Percentiles rank a stretch among this genome's conserved stretches.
phyloP scores from a whole-genome alignment of 768 basidiomycete species.

The Psilocybe azurescens region DNA sequence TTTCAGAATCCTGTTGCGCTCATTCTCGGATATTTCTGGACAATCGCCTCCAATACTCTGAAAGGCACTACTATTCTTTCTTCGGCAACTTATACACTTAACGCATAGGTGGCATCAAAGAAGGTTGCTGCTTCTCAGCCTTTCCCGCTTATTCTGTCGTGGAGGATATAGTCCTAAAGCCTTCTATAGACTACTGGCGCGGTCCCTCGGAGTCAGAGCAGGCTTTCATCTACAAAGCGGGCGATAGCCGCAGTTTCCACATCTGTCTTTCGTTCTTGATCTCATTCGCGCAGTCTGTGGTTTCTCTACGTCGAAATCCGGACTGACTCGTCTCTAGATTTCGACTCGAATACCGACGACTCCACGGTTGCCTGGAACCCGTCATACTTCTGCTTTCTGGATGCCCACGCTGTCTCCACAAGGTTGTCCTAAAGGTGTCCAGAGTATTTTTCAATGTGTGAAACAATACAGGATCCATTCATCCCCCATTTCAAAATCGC shows the following conservation, averaged over 20 bases:
- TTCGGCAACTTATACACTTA: constrained; percentile 2
- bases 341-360: constrained; percentile 4
- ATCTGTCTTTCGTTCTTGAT: constrained; percentile 14
- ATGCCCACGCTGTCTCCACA: constrained; percentile 15
- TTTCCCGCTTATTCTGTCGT: background rate
- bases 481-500: constrained; percentile 12
- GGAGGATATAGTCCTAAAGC: background rate
- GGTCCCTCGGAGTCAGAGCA: constrained; percentile 13
- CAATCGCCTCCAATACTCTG: background rate
- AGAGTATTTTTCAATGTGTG: constrained; percentile 3
- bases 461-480: background rate
- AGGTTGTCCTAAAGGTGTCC: constrained; percentile 4
- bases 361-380: constrained; percentile 8
- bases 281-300: background rate
- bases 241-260: constrained; percentile 15
- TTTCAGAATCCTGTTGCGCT: background rate
- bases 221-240: background rate
- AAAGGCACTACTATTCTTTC: background rate
- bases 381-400: constrained; percentile 1
- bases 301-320: constrained; percentile 4
- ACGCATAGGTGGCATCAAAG: constrained; percentile 3
- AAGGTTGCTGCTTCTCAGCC: constrained; percentile 8
- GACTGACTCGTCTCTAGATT: constrained; percentile 6
- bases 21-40: background rate
- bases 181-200: constrained; percentile 10